Evolutionary conservation across 2,329 filamentous ascomycete species (phyloP), one percentile per base, ranked within the genome.

Genomic region (Nemania bipapillata): DNA sequence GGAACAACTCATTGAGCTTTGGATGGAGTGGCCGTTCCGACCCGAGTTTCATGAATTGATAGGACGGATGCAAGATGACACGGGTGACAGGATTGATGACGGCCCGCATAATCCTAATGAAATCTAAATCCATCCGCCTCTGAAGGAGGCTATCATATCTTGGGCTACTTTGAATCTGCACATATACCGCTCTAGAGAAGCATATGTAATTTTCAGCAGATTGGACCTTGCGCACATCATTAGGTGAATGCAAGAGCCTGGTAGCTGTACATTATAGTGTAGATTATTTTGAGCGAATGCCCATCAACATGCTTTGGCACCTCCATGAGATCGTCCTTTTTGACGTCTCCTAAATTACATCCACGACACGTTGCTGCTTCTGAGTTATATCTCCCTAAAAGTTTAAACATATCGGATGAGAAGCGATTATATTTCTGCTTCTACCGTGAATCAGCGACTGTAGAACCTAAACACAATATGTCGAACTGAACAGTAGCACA

Each of bases 21-120:
- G 88, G 84, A 83, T 87, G 77, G 80, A 85, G 58, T 93, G 90
- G 90, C 90, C 90, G 0, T 92, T 91, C 71, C 79, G 80, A 2
- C 89, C 88, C 1, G 72, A 76, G 2, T 86, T 85, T 69, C 52
- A 77, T 5, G 81, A 86, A 66, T 77, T 89, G 60, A 78, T 88
- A n/a, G 79, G 79, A 4, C 80, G 84, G 3, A 66, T 63, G 1
- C 71, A 78, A 0, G 68, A 74, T 0, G 76, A 75, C 0, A 24
- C 64, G 1, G 71, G 60, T 1, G 70, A 74, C 1, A 57, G 15
- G n/a, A 24, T 6, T 6, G 73, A 76, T 0, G 70, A 71, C 6
- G 32, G 12, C 12, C 26, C 7, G n/a, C n/a, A n/a, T 45, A 40
- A 12, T 12, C 8, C 7, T 45, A n/a, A n/a, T n/a, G 40, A 45